A percentile compares a stretch with the other conserved stretches of the same genome.
phyloP scores from a whole-genome alignment of 257 asterid genomes.

The Avicennia marina region DNA sequence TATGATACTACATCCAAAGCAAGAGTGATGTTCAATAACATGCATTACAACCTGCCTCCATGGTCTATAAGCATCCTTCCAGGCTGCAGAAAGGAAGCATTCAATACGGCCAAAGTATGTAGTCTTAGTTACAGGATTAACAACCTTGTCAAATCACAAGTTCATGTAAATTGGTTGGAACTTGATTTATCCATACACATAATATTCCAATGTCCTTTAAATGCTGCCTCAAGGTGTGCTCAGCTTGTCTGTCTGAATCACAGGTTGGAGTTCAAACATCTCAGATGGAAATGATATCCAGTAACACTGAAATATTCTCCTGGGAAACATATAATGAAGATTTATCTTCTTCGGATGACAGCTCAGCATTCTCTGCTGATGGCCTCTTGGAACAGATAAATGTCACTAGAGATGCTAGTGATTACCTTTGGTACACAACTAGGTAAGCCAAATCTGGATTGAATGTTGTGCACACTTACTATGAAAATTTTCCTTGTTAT shows the following conservation, averaged over 20 bases:
- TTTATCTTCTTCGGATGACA: conserved; percentile 59
- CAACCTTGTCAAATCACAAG: too few species aligned
- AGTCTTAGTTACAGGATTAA: too few species aligned
- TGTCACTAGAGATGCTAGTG: conserved; percentile 84
- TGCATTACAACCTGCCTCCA: conserved; percentile 81
- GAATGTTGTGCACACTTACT: too few species aligned
- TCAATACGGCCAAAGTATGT: conserved; percentile 90
- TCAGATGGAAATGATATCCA: conserved; percentile 66
- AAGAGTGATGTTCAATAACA: conserved; percentile 76
- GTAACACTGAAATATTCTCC: conserved; percentile 45
- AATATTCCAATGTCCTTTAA: background rate
- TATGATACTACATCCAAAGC: conserved; percentile 46
- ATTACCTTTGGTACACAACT: conserved; percentile 86
- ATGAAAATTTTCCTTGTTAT: too few species aligned
- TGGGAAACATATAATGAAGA: conserved; percentile 96
- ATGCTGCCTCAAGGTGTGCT: background rate
- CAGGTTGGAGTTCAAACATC: conserved; percentile 93
- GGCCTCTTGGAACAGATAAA: conserved; percentile 94
- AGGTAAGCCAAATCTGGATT: conserved; percentile 39
- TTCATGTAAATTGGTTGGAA: too few species aligned
- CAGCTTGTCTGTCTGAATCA: conserved; percentile 5
- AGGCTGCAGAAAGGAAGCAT: conserved; percentile 83
- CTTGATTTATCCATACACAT: too few species aligned
- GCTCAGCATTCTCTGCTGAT: conserved; percentile 57
- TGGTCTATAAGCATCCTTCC: conserved; percentile 99